These are phyloP conservation scores for Aristolochia californica DNA, from an alignment of 164 flowering plant species.

Conservation along the genomic window DNA sequence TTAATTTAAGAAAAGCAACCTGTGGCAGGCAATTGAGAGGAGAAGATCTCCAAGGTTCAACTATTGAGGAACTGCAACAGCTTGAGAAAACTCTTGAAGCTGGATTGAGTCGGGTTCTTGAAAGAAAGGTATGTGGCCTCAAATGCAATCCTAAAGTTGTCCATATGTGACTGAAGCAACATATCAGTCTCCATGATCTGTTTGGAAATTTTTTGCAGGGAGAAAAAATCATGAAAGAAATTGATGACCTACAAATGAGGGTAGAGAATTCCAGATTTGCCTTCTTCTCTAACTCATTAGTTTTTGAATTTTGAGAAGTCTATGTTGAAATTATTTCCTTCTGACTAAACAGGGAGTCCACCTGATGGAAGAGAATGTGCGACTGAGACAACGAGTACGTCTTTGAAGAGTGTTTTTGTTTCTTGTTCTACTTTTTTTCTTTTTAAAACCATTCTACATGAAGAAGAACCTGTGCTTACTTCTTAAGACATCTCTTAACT, in stretches of 20 bases:
- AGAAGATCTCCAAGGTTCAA: constrained; percentile 73
- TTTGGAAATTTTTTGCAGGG: too few relatives aligned
- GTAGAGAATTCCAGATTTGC: constrained; percentile 18
- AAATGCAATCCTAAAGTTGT: too few relatives aligned
- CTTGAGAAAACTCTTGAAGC: constrained; percentile 69
- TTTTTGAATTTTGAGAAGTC: neutral
- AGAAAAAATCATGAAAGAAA: constrained; percentile 63
- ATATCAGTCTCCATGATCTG: neutral
- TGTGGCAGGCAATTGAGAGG: constrained; percentile 78
- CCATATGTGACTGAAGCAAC: neutral
- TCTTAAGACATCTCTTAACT: too few relatives aligned
- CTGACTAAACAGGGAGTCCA: constrained; percentile 45
- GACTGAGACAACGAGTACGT: constrained; percentile 46
- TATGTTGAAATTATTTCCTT: neutral
- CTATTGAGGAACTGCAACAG: constrained; percentile 55
- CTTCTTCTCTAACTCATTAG: neutral
- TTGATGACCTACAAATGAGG: constrained; percentile 50
- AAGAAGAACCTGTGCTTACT: too few relatives aligned
- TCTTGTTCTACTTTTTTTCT: too few relatives aligned
- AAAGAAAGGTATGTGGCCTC: constrained; percentile 52
- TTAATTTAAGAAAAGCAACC: neutral
- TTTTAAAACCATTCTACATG: too few relatives aligned
- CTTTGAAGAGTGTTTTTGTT: too few relatives aligned
- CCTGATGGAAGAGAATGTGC: constrained; percentile 63
- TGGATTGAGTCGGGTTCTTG: constrained; percentile 64